A percentile compares a stretch with the other conserved stretches of the same genome.
phyloP scores from a whole-genome alignment of 805 yeast genomes.

The Starmerella bombicola region DNA sequence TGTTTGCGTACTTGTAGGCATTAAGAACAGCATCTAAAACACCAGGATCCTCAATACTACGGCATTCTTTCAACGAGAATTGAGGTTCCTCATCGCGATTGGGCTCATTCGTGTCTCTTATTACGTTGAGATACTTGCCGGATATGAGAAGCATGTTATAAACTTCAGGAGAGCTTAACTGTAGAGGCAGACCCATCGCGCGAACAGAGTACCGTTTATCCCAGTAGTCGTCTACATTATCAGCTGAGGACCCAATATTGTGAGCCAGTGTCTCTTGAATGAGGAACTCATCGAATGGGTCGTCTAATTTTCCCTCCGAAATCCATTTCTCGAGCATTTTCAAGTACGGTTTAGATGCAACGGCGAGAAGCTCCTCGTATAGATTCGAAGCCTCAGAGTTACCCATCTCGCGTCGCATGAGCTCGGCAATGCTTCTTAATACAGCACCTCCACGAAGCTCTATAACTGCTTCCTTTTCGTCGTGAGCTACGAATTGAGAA shows the following conservation, averaged over 20 bases:
- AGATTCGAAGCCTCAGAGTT: conserved; percentile 46
- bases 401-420: conserved; percentile 50
- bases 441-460: conserved; percentile 61
- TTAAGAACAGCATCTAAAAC: conserved; percentile 45
- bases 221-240: conserved; percentile 33
- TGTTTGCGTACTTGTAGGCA: conserved; percentile 59
- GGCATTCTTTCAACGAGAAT: conserved; percentile 18
- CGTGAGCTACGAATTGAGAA: conserved; percentile 30
- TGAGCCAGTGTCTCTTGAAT: conserved; percentile 30
- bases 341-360: conserved; percentile 52
- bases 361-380: conserved; percentile 40
- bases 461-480: conserved; percentile 31
- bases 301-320: conserved; percentile 56
- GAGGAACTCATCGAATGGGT: conserved; percentile 72
- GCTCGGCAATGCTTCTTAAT: conserved; percentile 46
- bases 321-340: conserved; percentile 71
- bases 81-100: neutral
- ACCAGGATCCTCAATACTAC: conserved; percentile 33
- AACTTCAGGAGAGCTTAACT: conserved; percentile 40
- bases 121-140: conserved; percentile 72
- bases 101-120: conserved; percentile 34
- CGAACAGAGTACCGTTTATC: conserved; percentile 52
- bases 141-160: conserved; percentile 61
- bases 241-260: conserved; percentile 8
- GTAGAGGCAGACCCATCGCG: conserved; percentile 60